Conservation (phyloP, 495 filamentous ascomycete genomes). For the Choiromyces venosus region DNA sequence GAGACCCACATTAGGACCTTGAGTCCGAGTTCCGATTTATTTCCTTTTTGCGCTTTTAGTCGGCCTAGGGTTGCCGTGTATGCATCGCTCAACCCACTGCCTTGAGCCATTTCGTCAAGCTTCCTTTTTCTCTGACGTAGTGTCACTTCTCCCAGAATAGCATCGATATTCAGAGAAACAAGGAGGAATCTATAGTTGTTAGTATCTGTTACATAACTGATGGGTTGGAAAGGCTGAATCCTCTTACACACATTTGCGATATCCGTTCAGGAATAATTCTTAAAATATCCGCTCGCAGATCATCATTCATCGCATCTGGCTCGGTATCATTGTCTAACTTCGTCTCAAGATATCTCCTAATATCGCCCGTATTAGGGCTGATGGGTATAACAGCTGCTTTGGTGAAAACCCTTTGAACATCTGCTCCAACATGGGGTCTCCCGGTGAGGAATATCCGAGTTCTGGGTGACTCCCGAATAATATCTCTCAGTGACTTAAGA, state of each 20-base stretch:
- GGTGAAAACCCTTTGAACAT: too few relatives aligned
- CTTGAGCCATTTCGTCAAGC: not conserved
- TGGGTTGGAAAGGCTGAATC: not conserved
- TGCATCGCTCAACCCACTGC: not conserved
- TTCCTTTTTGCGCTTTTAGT: not conserved
- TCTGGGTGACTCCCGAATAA: not conserved
- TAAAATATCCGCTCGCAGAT: not conserved
- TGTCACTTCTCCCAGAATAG: not conserved
- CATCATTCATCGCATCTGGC: not conserved
- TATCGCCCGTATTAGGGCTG: not conserved
- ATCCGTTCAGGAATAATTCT: not conserved
- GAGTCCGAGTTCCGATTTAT: not conserved
- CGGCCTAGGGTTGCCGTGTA: not conserved
- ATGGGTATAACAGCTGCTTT: not conserved
- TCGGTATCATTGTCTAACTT: not conserved
- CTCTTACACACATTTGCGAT: not conserved
- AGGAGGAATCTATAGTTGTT: not conserved
- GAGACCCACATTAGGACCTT: not conserved
- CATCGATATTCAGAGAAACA: not conserved
- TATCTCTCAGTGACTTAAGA: not conserved
- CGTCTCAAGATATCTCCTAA: not conserved
- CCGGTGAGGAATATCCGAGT: not conserved
- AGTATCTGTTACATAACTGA: not conserved
- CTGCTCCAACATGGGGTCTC: too few relatives aligned
- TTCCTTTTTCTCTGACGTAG: not conserved